These are phyloP conservation scores for Fraxinus anomala DNA, from an alignment of 257 asterid species.

Conservation along the genomic window DNA sequence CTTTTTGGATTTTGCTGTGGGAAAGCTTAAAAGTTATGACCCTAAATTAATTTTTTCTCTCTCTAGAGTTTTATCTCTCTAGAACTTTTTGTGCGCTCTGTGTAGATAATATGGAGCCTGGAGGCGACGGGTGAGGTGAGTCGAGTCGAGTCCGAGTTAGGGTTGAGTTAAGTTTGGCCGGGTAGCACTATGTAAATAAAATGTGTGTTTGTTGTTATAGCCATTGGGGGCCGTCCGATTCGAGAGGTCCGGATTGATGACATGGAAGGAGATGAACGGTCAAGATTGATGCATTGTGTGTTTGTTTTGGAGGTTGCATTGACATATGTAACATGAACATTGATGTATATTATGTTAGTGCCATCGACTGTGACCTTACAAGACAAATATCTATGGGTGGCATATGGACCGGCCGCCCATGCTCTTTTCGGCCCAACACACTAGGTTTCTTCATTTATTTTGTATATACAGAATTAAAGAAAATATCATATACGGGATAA, in stretches of 20 bases:
- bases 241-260: conserved; percentile 52
- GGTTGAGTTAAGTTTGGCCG: conserved; percentile 54
- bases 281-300: conserved; percentile 54
- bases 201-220: conserved; percentile 28
- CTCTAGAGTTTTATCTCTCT: conserved; percentile 36
- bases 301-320: conserved; percentile 38
- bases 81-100: conserved; percentile 28
- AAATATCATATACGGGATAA: neutral
- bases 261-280: conserved; percentile 50
- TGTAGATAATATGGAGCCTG: conserved; percentile 42
- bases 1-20: neutral
- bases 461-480: neutral
- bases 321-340: neutral
- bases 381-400: neutral
- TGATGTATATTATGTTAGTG: neutral
- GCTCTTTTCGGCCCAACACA: neutral
- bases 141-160: conserved; percentile 65
- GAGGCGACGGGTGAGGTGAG: conserved; percentile 37
- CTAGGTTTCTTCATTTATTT: neutral
- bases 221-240: conserved; percentile 42
- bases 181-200: conserved; percentile 37
- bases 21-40: conserved; percentile 26
- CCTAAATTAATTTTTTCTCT: conserved; percentile 22
- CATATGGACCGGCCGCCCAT: neutral
- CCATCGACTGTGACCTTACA: neutral